phyloP scores from a whole-genome alignment of 495 filamentous ascomycete genomes.

The Aspergillus biplanus region DNA sequence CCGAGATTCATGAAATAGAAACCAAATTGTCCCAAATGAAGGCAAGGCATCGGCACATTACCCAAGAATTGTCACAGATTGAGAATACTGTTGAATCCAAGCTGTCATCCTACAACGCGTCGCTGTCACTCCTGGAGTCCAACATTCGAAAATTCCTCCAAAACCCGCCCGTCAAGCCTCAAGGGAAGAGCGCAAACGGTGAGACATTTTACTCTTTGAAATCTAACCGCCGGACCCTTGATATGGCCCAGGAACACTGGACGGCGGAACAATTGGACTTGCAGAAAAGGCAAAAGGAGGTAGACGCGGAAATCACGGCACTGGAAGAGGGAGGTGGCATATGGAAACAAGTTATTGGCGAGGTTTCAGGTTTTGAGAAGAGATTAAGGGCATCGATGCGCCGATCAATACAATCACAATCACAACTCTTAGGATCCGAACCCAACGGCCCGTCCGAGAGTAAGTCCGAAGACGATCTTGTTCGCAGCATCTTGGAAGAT shows the following conservation, averaged over 20 bases:
- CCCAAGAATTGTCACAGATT: conserved; percentile 62
- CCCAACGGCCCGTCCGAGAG: conserved; percentile 20
- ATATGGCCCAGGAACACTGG: conserved; percentile 81
- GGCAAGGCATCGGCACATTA: conserved; percentile 61
- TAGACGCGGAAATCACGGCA: conserved; percentile 71
- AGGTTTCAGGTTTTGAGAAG: conserved; percentile 72
- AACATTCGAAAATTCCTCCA: conserved; percentile 48
- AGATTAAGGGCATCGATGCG: conserved; percentile 61
- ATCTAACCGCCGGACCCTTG: conserved; percentile 69
- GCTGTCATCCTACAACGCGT: conserved; percentile 61
- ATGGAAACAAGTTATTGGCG: conserved; percentile 71
- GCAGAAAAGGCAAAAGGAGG: conserved; percentile 57
- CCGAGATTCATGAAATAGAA: conserved; percentile 67
- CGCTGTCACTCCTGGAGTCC: conserved; percentile 57
- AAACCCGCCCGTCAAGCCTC: conserved; percentile 50
- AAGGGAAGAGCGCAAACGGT: conserved; percentile 30
- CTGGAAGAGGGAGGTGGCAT: conserved; percentile 81
- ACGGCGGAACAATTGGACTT: conserved; percentile 62
- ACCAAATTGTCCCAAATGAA: conserved; percentile 69
- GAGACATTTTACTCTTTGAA: conserved; percentile 58
- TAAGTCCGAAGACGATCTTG: conserved; percentile 31
- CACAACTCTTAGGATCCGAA: conserved; percentile 24
- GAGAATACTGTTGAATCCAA: conserved; percentile 66
- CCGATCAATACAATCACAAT: conserved; percentile 32
- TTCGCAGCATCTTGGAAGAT: conserved; percentile 45